These are phyloP conservation scores for Chrysanthemum lavandulifolium DNA, from an alignment of 129 eudicot genomes.

Conservation along the genomic window DNA sequence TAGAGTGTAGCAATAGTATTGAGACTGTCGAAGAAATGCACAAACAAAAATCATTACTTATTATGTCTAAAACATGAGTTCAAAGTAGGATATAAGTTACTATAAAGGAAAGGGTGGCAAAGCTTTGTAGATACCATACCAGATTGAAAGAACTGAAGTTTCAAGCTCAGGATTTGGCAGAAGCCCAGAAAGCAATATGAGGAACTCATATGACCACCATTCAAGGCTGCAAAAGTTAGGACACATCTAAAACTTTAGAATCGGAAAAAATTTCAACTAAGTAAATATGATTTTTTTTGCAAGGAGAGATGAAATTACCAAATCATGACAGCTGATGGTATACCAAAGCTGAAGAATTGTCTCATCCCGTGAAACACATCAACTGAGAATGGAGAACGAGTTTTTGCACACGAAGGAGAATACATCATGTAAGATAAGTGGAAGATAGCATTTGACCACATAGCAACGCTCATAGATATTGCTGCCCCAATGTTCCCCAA, in stretches of 20 bases:
- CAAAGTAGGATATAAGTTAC: background rate
- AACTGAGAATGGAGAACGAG: conserved; percentile 51
- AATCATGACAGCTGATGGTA: conserved; percentile 68
- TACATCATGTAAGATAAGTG: conserved; percentile 53
- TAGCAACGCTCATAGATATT: conserved; percentile 48
- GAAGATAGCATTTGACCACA: conserved; percentile 55
- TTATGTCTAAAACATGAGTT: background rate
- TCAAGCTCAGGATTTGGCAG: conserved; percentile 80
- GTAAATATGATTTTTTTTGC: background rate
- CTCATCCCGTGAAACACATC: conserved; percentile 49
- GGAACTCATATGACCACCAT: conserved; percentile 83
- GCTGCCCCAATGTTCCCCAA: conserved; percentile 60
- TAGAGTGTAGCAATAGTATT: conserved; percentile 13
- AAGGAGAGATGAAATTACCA: conserved; percentile 40
- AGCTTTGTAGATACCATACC: conserved; percentile 38
- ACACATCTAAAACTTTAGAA: background rate
- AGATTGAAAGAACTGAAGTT: conserved; percentile 70
- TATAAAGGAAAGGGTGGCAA: background rate
- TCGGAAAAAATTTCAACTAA: too few species aligned
- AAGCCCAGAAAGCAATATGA: conserved; percentile 69
- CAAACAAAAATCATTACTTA: background rate
- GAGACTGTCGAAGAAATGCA: conserved; percentile 8
- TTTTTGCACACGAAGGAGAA: conserved; percentile 54
- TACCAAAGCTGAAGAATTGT: conserved; percentile 62
- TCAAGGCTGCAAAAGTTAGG: conserved; percentile 49